Conservation (phyloP, 306 rosid genomes). For the Oxytropis ochrocephala region DNA sequence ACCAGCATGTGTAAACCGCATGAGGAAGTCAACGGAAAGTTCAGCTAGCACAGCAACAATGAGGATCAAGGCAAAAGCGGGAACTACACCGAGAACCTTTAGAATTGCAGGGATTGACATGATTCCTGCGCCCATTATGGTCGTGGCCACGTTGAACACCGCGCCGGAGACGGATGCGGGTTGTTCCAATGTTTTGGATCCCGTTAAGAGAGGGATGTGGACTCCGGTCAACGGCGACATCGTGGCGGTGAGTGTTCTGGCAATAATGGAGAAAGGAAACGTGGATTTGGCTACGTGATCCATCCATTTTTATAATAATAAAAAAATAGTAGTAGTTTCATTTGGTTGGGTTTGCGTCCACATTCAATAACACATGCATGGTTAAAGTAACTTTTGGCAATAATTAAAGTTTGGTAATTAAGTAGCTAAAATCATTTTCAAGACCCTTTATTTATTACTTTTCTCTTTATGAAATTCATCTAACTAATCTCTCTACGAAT, state of each 20-base stretch:
- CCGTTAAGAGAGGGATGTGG: slow-evolving; percentile 45
- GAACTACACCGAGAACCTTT: slow-evolving; percentile 74
- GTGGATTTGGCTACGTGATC: not conserved
- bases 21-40: slow-evolving; percentile 62
- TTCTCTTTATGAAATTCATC: too few species aligned
- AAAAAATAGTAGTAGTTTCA: not conserved
- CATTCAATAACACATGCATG: not conserved
- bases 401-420: too few species aligned
- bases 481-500: too few species aligned
- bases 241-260: not conserved
- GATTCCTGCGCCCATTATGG: slow-evolving; percentile 82
- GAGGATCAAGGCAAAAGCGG: slow-evolving; percentile 49
- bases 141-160: slow-evolving; percentile 76
- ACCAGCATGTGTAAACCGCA: slow-evolving; percentile 78
- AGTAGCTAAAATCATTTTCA: too few species aligned
- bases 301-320: not conserved
- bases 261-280: not conserved
- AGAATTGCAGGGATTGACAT: slow-evolving; percentile 90
- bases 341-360: not conserved
- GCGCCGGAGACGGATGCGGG: slow-evolving; percentile 61
- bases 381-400: not conserved
- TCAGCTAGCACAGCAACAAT: slow-evolving; percentile 57
- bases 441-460: too few species aligned
- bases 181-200: not conserved
- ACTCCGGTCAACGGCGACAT: slow-evolving; percentile 58